Evolutionary conservation across 768 basidiomycete species (phyloP), one percentile per base, ranked within the genome.

Genomic region (Obba rivulosa): DNA sequence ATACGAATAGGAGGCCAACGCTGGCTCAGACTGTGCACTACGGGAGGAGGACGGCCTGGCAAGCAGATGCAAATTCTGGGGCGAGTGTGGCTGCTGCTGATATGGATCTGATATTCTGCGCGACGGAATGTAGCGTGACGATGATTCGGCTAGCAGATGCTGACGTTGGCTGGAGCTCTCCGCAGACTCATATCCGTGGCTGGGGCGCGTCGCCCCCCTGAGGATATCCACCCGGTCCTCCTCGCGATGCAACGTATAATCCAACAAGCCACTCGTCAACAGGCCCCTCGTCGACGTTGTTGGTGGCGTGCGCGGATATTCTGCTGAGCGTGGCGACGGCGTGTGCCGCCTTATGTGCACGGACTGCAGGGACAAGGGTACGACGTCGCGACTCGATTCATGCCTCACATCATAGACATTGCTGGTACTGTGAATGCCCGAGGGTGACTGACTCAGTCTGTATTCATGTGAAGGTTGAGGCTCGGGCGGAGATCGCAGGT

Each of bases 311-410:
- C 14, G 20, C 17, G 23, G 8, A 17, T 22, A 34, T 45, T 22
- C 16, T 31, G 23, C 34, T 46, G 28, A 23, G 13, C 41, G 18
- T 34, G 62, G 61, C 10, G 63, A 60, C 4, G 63, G 58, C 1
- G 62, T 60, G 31, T 55, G 54, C 17, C 55, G 58, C 13, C 54
- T 46, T 35, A 48, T 34, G 21, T 49, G 41, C 13, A 45, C 42
- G 23, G 54, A 45, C 41, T 61, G 63, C 13, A 59, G 50, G 22
- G 59, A 50, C 34, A 56, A 43, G 8, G 59, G 53, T 28, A 58
- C 52, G 41, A 49, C 46, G 45, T 56, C 52, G 47, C 43, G 59
- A 46, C 45, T 51, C 49, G 49, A 41, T 51, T 31, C 28, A 13
- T 31, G 28, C 7, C 13, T 31, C 28, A 13, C 28, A 13, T 31